Percentiles rank a stretch among this genome's conserved stretches.
Conservation (phyloP, 495 filamentous ascomycete genomes). For the Aspergillus ellipticus region DNA sequence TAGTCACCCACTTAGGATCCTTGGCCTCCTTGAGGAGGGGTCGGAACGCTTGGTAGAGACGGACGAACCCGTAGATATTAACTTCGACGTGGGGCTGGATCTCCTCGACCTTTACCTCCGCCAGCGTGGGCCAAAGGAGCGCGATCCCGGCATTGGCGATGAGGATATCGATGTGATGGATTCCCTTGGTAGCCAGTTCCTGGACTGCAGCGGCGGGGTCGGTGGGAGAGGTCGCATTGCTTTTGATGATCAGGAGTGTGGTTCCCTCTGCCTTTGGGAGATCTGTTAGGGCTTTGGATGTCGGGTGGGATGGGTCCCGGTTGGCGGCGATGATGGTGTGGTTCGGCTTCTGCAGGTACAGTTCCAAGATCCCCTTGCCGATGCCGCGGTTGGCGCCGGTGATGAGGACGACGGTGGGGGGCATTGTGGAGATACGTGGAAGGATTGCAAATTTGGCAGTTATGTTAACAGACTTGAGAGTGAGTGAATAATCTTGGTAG, state of each 20-base stretch:
- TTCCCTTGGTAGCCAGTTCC: conserved; percentile 22
- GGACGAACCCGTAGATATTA: conserved; percentile 10
- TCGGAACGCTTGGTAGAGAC: conserved; percentile 11
- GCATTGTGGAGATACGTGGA: conserved; percentile 6
- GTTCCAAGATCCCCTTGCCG: conserved; percentile 37
- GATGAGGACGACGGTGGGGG: conserved; percentile 24
- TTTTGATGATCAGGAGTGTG: conserved; percentile 36
- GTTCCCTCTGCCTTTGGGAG: conserved; percentile 30
- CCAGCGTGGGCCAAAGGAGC: conserved; percentile 13
- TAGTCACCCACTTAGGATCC: conserved; percentile 33
- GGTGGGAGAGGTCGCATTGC: conserved; percentile 32
- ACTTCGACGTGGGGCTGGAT: conserved; percentile 16
- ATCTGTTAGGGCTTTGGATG: conserved; percentile 21
- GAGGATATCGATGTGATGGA: conserved; percentile 44
- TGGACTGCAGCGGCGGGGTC: conserved; percentile 25
- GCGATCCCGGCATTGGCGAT: conserved; percentile 49
- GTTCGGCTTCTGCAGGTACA: conserved; percentile 39
- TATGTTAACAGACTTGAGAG: too few relatives aligned
- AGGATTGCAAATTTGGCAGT: too few relatives aligned
- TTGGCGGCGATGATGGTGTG: conserved; percentile 46
- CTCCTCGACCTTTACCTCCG: conserved; percentile 20
- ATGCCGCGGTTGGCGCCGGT: conserved; percentile 46
- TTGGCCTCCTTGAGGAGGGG: conserved; percentile 28
- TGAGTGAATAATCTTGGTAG: too few relatives aligned
- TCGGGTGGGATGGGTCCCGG: conserved; percentile 28